These are phyloP conservation scores for Magnaporthales sp. DNA, from an alignment of 2,329 filamentous ascomycete species.

Conservation along the genomic window DNA sequence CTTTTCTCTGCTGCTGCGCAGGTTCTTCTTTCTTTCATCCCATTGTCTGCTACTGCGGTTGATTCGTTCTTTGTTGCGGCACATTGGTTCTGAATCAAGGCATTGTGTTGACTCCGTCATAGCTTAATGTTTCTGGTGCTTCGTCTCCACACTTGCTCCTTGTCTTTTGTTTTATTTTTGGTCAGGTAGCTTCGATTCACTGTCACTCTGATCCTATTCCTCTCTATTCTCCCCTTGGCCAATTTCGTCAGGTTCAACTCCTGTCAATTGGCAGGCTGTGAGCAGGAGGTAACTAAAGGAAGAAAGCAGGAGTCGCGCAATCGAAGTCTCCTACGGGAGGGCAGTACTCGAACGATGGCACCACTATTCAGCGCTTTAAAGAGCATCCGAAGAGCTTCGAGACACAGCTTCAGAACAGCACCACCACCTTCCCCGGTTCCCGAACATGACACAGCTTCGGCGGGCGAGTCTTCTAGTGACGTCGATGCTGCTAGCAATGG, in stretches of 20 bases:
- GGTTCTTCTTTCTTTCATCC: background rate
- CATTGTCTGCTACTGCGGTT: slow-evolving; percentile 1
- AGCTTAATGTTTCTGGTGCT: background rate
- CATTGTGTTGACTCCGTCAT: background rate
- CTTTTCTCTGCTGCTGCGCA: background rate
- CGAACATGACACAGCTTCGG: background rate
- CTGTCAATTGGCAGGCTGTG: slow-evolving; percentile 1
- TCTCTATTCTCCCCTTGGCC: background rate
- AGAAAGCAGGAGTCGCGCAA: background rate
- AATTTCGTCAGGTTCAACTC: background rate
- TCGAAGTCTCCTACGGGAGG: background rate
- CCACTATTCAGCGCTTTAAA: slow-evolving; percentile 60
- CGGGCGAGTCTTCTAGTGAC: slow-evolving; percentile 52
- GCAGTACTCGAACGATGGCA: slow-evolving; percentile 32
- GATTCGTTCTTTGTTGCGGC: background rate
- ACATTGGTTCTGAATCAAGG: background rate
- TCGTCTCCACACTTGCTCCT: background rate
- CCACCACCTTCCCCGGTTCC: slow-evolving; percentile 33
- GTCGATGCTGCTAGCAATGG: slow-evolving; percentile 45
- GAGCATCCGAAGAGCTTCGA: slow-evolving; percentile 68
- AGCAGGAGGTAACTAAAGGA: background rate
- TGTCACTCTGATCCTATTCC: background rate
- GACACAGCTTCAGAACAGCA: slow-evolving; percentile 58
- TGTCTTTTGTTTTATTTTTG: background rate
- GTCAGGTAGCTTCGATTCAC: background rate